phyloP scores from a whole-genome alignment of 2,329 filamentous ascomycete species.

The Xylariaceae sp. region DNA sequence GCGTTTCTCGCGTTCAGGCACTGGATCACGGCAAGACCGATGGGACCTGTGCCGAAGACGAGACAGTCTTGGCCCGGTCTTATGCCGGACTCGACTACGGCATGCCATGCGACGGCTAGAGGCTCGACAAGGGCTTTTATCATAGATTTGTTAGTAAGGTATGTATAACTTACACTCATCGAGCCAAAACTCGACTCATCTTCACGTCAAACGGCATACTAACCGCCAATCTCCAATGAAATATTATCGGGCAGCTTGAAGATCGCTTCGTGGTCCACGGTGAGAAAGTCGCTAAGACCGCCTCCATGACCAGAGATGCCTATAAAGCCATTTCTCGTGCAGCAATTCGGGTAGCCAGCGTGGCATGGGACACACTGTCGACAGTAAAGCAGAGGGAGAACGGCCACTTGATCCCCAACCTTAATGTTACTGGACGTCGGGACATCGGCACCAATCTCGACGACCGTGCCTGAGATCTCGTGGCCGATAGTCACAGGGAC shows the following conservation, averaged over 20 bases:
- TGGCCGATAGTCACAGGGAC: slow-evolving; percentile 61
- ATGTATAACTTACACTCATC: background rate
- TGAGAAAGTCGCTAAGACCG: slow-evolving; percentile 52
- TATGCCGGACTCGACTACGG: slow-evolving; percentile 47
- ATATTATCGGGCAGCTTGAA: slow-evolving; percentile 50
- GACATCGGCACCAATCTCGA: slow-evolving; percentile 52
- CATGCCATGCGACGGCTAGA: slow-evolving; percentile 62
- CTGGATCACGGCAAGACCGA: slow-evolving; percentile 57
- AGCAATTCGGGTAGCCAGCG: slow-evolving; percentile 53
- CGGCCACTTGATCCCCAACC: slow-evolving; percentile 53
- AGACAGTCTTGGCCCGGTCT: slow-evolving; percentile 45
- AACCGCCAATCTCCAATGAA: slow-evolving; percentile 44
- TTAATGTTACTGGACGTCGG: slow-evolving; percentile 35
- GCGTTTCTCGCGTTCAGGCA: slow-evolving; percentile 52
- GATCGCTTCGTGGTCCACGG: slow-evolving; percentile 45
- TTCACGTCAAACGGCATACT: slow-evolving; percentile 11
- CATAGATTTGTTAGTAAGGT: background rate
- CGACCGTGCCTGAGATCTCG: slow-evolving; percentile 59
- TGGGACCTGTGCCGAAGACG: slow-evolving; percentile 59
- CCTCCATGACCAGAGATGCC: slow-evolving; percentile 43
- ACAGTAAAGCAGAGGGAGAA: slow-evolving; percentile 59
- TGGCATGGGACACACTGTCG: slow-evolving; percentile 52
- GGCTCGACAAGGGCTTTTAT: slow-evolving; percentile 55
- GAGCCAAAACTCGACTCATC: background rate
- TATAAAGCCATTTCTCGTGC: slow-evolving; percentile 43